A percentile compares a stretch with the other conserved stretches of the same genome.
Conservation (phyloP, 208 protist genomes). For the Crithidia expoeki region DNA sequence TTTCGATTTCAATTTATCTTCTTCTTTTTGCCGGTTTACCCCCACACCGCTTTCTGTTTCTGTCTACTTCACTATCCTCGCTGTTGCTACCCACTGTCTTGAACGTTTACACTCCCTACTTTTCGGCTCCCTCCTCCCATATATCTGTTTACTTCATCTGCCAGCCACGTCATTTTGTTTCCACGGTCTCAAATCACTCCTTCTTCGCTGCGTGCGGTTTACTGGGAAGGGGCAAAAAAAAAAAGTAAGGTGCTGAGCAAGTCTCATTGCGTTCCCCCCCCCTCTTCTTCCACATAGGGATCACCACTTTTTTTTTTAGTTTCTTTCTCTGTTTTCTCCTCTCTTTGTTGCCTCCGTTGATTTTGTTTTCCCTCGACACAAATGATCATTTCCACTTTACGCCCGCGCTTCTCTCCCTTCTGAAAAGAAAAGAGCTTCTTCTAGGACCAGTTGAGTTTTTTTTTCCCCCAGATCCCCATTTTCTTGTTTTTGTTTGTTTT, state of each 20-base stretch:
- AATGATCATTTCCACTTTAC: no score
- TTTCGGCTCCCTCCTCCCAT: background rate
- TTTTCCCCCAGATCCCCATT: background rate
- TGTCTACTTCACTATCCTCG: no score
- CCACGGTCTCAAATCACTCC: no score
- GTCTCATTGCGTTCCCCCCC: background rate
- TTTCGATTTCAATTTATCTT: no score
- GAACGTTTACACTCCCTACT: background rate
- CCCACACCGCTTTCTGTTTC: no score
- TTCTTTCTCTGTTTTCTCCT: conserved; percentile 13
- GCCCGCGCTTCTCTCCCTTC: no score
- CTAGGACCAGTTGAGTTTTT: background rate
- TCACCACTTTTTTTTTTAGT: background rate
- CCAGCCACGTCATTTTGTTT: background rate
- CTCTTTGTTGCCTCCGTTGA: background rate
- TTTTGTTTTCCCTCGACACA: no score
- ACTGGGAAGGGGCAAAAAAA: background rate
- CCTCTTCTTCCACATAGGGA: background rate
- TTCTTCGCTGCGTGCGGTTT: background rate
- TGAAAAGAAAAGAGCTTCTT: no score
- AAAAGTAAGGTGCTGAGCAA: background rate
- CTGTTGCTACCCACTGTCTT: no score
- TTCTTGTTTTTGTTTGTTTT: background rate
- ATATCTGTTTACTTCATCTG: background rate
- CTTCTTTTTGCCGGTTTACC: conserved; percentile 53